Conservation (phyloP, 305 asterid genomes). For the Fraxinus baroniana region DNA sequence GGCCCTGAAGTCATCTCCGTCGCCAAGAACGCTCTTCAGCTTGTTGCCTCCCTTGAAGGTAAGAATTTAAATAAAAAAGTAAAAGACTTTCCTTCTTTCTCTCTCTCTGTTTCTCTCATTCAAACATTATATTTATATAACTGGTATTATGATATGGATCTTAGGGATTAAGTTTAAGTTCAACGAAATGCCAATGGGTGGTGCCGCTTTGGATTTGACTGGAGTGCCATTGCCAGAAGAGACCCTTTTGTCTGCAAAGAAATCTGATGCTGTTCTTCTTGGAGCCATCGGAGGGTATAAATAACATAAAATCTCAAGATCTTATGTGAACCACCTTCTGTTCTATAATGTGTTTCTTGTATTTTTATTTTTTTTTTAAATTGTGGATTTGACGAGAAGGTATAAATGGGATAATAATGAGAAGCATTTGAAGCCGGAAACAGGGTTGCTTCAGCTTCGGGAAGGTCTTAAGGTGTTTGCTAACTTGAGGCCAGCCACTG, state of each 20-base stretch:
- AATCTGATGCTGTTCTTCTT: constrained; percentile 86
- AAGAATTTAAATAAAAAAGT: background rate
- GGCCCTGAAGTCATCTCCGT: constrained; percentile 92
- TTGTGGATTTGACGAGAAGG: constrained; percentile 39
- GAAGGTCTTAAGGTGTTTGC: constrained; percentile 83
- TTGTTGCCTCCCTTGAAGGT: constrained; percentile 73
- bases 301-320: background rate
- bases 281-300: constrained; percentile 98
- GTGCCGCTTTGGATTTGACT: constrained; percentile 89
- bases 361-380: background rate
- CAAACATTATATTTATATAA: background rate
- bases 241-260: constrained; percentile 79
- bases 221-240: constrained; percentile 90
- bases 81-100: background rate
- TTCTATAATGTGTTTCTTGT: background rate
- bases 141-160: background rate
- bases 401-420: constrained; percentile 96
- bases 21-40: constrained; percentile 67
- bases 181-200: constrained; percentile 92
- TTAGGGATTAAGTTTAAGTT: constrained; percentile 73
- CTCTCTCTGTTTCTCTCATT: background rate
- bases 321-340: background rate
- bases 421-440: constrained; percentile 95
- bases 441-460: constrained; percentile 94
- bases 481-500: constrained; percentile 93